A percentile compares a stretch with the other conserved stretches of the same genome.
Conservation (phyloP, 2,329 filamentous ascomycete genomes). For the Chrysosphaeria jannelii region DNA sequence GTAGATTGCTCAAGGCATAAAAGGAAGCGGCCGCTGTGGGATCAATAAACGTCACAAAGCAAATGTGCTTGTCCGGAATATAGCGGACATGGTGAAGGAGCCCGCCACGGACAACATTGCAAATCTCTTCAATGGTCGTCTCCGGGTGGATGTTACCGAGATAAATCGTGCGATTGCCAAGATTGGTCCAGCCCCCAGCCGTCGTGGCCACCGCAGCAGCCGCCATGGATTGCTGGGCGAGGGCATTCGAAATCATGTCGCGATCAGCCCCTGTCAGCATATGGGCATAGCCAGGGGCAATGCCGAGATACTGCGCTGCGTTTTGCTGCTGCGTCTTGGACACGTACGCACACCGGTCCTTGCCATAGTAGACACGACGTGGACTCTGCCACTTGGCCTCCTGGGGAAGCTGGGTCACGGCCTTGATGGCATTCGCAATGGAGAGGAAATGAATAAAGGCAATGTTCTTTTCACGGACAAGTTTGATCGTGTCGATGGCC, state of each 20-base stretch:
- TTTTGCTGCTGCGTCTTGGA: constrained; percentile 99
- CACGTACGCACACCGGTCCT: constrained; percentile 92
- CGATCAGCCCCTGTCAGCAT: constrained; percentile 89
- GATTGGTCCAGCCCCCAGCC: constrained; percentile 85
- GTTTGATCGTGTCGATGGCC: constrained; percentile 87
- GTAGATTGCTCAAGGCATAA: constrained; percentile 88
- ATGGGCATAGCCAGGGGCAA: constrained; percentile 85
- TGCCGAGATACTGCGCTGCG: constrained; percentile 88
- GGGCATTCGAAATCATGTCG: constrained; percentile 81
- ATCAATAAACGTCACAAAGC: constrained; percentile 98
- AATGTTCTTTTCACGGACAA: constrained; percentile 92
- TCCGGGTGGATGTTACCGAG: constrained; percentile 96
- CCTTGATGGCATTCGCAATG: constrained; percentile 94
- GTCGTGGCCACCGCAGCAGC: constrained; percentile 90
- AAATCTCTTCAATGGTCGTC: constrained; percentile 97
- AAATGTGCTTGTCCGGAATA: constrained; percentile 98
- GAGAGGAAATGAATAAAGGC: constrained; percentile 94
- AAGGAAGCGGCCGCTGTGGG: constrained; percentile 93
- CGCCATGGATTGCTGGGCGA: constrained; percentile 91
- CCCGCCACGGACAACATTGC: constrained; percentile 89
- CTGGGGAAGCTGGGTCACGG: constrained; percentile 81
- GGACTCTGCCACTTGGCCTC: constrained; percentile 92
- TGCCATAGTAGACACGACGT: constrained; percentile 90
- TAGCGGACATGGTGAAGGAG: constrained; percentile 94
- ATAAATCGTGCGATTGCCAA: constrained; percentile 93